Base-by-base conservation (phyloP, 495 filamentous ascomycete species). In the Aspergillus saccharolyticus region DNA sequence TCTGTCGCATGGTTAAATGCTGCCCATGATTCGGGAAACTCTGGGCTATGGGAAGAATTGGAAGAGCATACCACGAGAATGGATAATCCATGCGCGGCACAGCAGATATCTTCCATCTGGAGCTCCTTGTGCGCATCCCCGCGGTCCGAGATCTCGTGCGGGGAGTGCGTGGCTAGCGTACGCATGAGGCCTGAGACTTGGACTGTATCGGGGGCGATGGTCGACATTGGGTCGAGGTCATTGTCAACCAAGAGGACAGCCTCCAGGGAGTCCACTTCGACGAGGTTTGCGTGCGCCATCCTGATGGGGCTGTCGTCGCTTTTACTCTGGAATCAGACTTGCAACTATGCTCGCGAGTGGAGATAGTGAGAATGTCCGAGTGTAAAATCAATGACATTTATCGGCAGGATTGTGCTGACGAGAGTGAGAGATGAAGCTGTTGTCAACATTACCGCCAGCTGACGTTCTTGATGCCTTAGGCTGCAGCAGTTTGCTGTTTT, bases 31-130 rank as follows among this genome's bases (percentile, higher is more conserved):
- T 18, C n/a, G 24, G 16, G 16, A 15, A 16, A n/a, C n/a, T 43
- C 19, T 52, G 9, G 25, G 25, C 25, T 28, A 28, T 28, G 25
- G 9, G 9, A 28, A 9, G 44, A 46, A 33, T 16, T n/a, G n/a
- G 14, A 43, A 15, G 19, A 46, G 24, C 68, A 58, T 71, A 82
- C 80, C 54, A 85, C 70, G 15, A 85, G 64, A 24, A 85, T 73
- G 12, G 80, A 83, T 46, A 86, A 62, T 4, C 83, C 83, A 68
- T 84, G 82, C 0, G 83, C 83, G 15, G 78, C 76, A 57, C 83
- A 85, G 64, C 83, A 86, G 9, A 86, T 76, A 61, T 75, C 69
- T 52, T 79, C 80, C 77, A 84, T 80, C 12, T 74, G 66, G 30
- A 83, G 48, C 47, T 83, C 80, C 53, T 70, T 71, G 39, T 53